Evolutionary conservation across 805 yeast genomes (phyloP), one percentile per base, ranked within the genome.

Genomic region (Brettanomyces nanus): DNA sequence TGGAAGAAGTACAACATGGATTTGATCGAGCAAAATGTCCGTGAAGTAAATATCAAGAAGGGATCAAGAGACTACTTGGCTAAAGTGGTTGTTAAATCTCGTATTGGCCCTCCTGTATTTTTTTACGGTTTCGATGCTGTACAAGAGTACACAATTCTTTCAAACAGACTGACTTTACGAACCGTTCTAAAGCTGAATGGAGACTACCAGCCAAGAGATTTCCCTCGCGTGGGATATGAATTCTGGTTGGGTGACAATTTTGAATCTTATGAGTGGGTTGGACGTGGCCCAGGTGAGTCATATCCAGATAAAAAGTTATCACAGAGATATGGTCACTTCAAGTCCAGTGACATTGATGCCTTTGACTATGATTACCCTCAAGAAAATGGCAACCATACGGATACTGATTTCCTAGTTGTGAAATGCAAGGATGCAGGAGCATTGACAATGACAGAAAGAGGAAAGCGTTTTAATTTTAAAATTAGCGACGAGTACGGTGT

Each of bases 271-370:
- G 30, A 28, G 15, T 28, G 30, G 30, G n/a, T 14, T 11, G 30
- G 30, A 15, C 30, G 30, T 28, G 30, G 30, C 13, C 30, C 30
- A 7, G 30, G 30, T 18, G 30, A 28, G 15, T 28, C 30, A 11
- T n/a, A n/a, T n/a, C n/a, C n/a, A n/a, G n/a, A n/a, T n/a, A n/a
- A n/a, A n/a, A n/a, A n/a, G n/a, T n/a, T 28, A 28, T 28, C 30
- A 6, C 30, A 28, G 13, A 28, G 15, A 28, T 28, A 14, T 28
- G 30, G 30, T 11, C 13, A 14, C 6, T 28, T 7, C 30, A 14
- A 15, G 6, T 28, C 30, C n/a, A 9, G 15, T 6, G 15, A 28
- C 13, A 28, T 28, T 28, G 6, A 6, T 11, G 6, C 6, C 6
- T 28, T 28, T 28, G 30, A 14, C 30, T 28, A 28, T 18, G 30